A percentile compares a stretch with the other conserved stretches of the same genome.
These are phyloP conservation scores for Cucumis hystrix DNA, from an alignment of 306 rosid species.

Conservation along the genomic window DNA sequence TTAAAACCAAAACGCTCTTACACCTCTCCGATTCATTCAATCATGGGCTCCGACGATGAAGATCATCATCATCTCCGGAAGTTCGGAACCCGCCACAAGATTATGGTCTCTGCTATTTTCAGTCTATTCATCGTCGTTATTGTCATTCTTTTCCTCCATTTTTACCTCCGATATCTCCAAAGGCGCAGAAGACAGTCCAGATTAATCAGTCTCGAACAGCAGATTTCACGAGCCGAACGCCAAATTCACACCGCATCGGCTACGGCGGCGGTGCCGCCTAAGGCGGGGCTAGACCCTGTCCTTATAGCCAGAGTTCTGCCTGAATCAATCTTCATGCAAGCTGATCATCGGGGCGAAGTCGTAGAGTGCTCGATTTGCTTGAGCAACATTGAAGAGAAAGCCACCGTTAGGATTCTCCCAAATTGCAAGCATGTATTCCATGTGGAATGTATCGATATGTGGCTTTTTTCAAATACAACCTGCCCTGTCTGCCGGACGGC, in stretches of 20 bases:
- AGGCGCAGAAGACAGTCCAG: neutral
- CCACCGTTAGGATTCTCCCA: neutral
- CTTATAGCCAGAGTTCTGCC: neutral
- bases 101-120: neutral
- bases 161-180: neutral
- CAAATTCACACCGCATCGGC: neutral
- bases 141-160: neutral
- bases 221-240: neutral
- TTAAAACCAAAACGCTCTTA: neutral
- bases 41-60: slow-evolving; percentile 3
- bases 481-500: slow-evolving; percentile 1
- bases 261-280: neutral
- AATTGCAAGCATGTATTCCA: slow-evolving; percentile 7
- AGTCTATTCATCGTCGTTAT: neutral
- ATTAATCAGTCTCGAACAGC: neutral
- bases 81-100: neutral
- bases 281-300: neutral
- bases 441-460: slow-evolving; percentile 6
- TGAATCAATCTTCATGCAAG: neutral
- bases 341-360: neutral
- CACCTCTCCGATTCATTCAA: neutral
- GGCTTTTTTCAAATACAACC: slow-evolving; percentile 5
- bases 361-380: slow-evolving; percentile 5
- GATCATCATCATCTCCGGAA: neutral
- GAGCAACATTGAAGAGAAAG: slow-evolving; percentile 6